Base-by-base conservation (phyloP, 495 filamentous ascomycete species). In the Trichoderma virens region DNA sequence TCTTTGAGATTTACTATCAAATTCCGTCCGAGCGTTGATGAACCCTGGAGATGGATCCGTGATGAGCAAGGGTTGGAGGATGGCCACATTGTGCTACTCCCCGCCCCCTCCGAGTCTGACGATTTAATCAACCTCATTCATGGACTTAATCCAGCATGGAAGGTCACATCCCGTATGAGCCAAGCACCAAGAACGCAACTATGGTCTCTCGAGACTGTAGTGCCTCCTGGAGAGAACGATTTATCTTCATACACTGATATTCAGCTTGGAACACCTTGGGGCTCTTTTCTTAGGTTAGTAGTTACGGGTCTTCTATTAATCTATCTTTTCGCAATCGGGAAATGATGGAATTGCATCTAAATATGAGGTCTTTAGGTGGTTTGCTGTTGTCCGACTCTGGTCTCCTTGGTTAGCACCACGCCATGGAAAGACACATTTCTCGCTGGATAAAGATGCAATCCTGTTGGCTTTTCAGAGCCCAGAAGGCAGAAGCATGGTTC, bases 351-450 rank as follows among this genome's bases (percentile, higher is more conserved):
- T 0, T 41, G 9, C 34, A 14, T 63, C 60, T 63, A 68, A 71
- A 73, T 64, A 78, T 56, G 7, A 47, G 56, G 45, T 13, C 28
- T 59, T 9, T n/a, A 82, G 86, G 65, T 93, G 90, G 82, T 92
- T 96, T 70, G 84, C 90, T 5, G 75, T 94, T 7, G 87, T 92
- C 16, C 85, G 91, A n/a, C 75, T 89, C 2, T 92, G 88, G 84
- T 80, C 78, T 32, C 86, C 92, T 1, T 98, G 94, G 94, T 78
- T 98, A 16, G 90, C 88, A 0, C 94, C 94, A 25, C 80, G 91
- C 18, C 94, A 98, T 74, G 93, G 93, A 16, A 85, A 81, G 62
- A 73, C 78, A 9, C 72, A 76, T 5, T 89, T 95, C 34, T 70
- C 70, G 6, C 75, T 92, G 28, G 87, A 88, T 38, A 88, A 90